These are phyloP conservation scores for Boletales sp. DNA, from an alignment of 768 basidiomycete species.

Conservation along the genomic window DNA sequence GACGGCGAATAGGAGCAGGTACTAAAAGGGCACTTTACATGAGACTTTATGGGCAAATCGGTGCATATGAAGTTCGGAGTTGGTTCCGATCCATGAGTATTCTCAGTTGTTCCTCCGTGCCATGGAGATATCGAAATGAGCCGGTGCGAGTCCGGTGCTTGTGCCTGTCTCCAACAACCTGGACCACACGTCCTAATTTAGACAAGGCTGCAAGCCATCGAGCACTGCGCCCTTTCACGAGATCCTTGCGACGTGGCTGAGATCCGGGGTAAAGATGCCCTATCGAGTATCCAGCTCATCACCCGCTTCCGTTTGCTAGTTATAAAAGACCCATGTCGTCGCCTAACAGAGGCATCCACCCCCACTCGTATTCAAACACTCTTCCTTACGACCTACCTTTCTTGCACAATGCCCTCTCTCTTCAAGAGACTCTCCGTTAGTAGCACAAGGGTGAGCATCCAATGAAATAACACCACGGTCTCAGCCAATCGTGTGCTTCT, in stretches of 20 bases:
- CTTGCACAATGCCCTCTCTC: conserved; percentile 14
- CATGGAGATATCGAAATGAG: too few species aligned
- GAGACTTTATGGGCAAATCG: too few species aligned
- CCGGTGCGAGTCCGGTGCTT: too few species aligned
- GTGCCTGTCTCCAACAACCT: background rate
- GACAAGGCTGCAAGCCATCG: background rate
- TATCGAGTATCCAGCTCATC: too few species aligned
- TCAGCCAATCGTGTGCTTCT: background rate
- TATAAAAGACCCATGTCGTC: conserved; percentile 18
- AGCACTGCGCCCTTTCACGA: background rate
- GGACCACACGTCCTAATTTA: background rate
- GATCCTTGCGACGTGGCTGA: conserved; percentile 4
- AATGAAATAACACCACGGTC: background rate
- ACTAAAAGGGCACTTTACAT: too few species aligned
- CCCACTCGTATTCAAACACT: background rate
- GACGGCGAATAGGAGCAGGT: too few species aligned
- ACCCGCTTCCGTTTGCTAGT: background rate
- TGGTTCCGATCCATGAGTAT: too few species aligned
- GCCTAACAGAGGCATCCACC: background rate
- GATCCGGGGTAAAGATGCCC: conserved; percentile 13
- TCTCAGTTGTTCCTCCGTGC: too few species aligned
- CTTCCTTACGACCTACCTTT: background rate
- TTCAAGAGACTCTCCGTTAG: conserved; percentile 21
- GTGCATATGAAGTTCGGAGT: too few species aligned
- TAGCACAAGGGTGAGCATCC: conserved; percentile 17